phyloP scores from a whole-genome alignment of 176 grass and related monocot species.

The Oryza rufipogon region DNA sequence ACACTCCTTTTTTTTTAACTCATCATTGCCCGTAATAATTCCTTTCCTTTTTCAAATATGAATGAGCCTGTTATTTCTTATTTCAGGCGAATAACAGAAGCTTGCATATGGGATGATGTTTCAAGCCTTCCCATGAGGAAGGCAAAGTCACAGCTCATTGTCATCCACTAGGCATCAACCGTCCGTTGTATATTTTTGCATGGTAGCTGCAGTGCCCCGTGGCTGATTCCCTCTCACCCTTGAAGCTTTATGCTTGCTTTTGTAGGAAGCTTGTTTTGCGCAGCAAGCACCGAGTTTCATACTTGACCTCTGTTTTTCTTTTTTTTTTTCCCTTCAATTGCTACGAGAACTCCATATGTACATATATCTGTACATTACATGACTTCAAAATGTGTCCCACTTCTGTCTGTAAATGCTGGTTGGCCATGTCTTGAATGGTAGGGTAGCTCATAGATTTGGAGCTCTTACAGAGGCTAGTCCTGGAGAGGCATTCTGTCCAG shows the following conservation, averaged over 20 bases:
- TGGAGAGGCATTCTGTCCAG: background rate
- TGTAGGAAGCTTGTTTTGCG: constrained; percentile 24
- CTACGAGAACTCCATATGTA: constrained; percentile 33
- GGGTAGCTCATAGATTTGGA: background rate
- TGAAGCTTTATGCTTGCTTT: constrained; percentile 7
- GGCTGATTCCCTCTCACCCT: constrained; percentile 23
- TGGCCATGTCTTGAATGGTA: background rate
- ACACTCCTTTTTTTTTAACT: background rate
- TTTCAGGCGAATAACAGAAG: constrained; percentile 47
- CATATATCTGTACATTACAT: constrained; percentile 60
- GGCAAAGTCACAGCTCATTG: constrained; percentile 18
- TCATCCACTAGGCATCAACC: background rate
- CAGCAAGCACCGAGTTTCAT: background rate
- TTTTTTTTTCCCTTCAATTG: background rate
- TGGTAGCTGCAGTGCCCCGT: constrained; percentile 2
- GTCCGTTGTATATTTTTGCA: constrained; percentile 32
- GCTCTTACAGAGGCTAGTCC: background rate
- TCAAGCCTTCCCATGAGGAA: constrained; percentile 9
- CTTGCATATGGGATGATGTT: constrained; percentile 2
- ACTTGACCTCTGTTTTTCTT: constrained; percentile 24
- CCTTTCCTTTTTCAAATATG: background rate
- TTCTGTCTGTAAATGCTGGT: constrained; percentile 26
- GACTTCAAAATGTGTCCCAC: background rate
- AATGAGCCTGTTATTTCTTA: constrained; percentile 14
- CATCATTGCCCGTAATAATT: background rate